Evolutionary conservation across 2,329 filamentous ascomycete genomes (phyloP).

Genomic region (Penicillium polonicum): DNA sequence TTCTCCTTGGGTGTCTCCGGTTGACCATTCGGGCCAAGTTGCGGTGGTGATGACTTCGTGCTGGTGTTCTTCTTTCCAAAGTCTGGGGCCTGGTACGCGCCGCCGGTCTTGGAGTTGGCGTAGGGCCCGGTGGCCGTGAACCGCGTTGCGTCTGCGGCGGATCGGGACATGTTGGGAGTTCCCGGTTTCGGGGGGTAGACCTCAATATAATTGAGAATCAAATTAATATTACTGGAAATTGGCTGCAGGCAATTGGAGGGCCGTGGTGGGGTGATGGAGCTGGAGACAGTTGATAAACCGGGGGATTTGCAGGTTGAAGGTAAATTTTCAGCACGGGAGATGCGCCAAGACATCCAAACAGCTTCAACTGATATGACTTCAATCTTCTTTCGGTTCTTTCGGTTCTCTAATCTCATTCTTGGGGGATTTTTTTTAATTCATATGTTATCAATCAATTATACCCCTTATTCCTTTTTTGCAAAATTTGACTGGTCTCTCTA

Average conservation of each 20-base stretch:
- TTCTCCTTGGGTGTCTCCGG: constrained; percentile 67
- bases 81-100: constrained; percentile 34
- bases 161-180: constrained; percentile 43
- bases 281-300: constrained; percentile 12
- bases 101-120: constrained; percentile 43
- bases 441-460: background rate
- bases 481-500: background rate
- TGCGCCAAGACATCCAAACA: constrained; percentile 27
- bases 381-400: background rate
- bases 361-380: constrained; percentile 3
- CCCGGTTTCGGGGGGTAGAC: constrained; percentile 5
- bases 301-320: constrained; percentile 20
- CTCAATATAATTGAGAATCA: constrained; percentile 1
- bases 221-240: background rate
- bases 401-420: background rate
- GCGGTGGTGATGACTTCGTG: constrained; percentile 15
- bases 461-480: background rate
- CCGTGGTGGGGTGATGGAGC: constrained; percentile 11
- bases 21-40: constrained; percentile 27
- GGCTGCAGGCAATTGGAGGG: background rate
- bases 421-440: background rate
- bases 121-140: constrained; percentile 53
- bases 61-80: constrained; percentile 22
- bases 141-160: constrained; percentile 50
- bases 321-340: constrained; percentile 30